Conservation (phyloP, 345 rosid genomes). For the Acer negundo region DNA sequence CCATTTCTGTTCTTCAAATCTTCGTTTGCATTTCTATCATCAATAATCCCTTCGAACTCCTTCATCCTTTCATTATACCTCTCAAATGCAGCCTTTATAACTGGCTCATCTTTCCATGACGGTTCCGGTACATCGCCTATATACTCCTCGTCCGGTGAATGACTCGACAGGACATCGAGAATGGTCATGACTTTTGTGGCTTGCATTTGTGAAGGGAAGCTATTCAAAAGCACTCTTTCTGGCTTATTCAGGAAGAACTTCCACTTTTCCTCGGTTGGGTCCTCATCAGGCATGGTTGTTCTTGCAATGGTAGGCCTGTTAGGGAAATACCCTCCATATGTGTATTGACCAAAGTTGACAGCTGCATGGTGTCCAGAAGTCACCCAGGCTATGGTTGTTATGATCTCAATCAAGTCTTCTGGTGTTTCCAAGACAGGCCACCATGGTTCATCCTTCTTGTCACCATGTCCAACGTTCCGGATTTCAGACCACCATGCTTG, state of each 20-base stretch:
- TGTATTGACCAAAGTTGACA: conserved; percentile 58
- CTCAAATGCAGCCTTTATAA: conserved; percentile 34
- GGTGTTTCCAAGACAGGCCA: conserved; percentile 47
- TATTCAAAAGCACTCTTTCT: conserved; percentile 28
- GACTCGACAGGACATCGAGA: conserved; percentile 39
- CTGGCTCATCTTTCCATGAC: conserved; percentile 32
- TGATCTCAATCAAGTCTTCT: conserved; percentile 30
- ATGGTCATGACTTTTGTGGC: conserved; percentile 47
- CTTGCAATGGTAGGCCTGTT: conserved; percentile 48
- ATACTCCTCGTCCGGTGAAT: conserved; percentile 55
- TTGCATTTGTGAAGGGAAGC: conserved; percentile 51
- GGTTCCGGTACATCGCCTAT: conserved; percentile 34
- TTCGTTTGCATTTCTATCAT: conserved; percentile 32
- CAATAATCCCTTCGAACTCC: conserved; percentile 37
- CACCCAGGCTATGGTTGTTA: conserved; percentile 45
- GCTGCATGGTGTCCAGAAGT: conserved; percentile 54
- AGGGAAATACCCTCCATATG: conserved; percentile 48
- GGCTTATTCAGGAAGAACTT: conserved; percentile 36
- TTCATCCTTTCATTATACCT: conserved; percentile 34
- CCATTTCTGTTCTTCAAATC: conserved; percentile 41
- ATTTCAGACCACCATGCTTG: conserved; percentile 61
- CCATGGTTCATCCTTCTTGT: conserved; percentile 50
- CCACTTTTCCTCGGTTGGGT: conserved; percentile 36
- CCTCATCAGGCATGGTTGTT: conserved; percentile 43
- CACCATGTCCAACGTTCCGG: conserved; percentile 49